Evolutionary conservation across 1,284 basidiomycete genomes (phyloP), one percentile per base, ranked within the genome.

Genomic region (Trichosporon ovoides): DNA sequence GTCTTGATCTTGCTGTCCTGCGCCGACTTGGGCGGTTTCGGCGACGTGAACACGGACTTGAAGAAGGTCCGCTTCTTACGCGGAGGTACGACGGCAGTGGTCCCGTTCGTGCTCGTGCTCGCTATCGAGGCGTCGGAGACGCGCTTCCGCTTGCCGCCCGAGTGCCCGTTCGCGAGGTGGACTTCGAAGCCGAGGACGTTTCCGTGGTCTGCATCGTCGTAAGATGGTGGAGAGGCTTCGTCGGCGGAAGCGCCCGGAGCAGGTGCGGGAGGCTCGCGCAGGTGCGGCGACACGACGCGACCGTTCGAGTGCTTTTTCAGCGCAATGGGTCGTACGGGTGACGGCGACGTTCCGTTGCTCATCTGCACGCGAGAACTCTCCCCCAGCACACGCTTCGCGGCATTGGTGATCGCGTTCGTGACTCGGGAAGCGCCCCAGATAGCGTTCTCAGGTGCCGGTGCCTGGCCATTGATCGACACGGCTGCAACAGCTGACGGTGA

Each of bases 41-140:
- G 43, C 22, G 43, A 48, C 43, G 43, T 48, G 43, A 48, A 48
- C 24, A 48, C 43, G 5, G 24, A 31, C 24, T 28, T 28, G 36
- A 52, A 52, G 22, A 52, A 52, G n/a, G 51, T 38, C 22, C 51
- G 22, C 51, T 37, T 24, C 51, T 38, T 52, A 10, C 36, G n/a
- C 3, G 51, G 51, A 12, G 43, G 24, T 13, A 48, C 43, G 14
- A 31, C 28, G 28, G 9, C 28, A 9, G 4, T 31, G 28, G 6
- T n/a, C 4, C 35, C 35, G 35, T 7, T 19, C 20, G 24, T n/a
- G 43, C 24, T 48, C 24, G 43, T 48, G 43, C 43, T 48, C 22
- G 24, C 22, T 1, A 48, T n/a, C 10, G 9, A 12, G 6, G 43
- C 43, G 43, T 48, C 43, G 1, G 43, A 48, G 4, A 48, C 43